Percentiles rank a stretch among this genome's conserved stretches.
These are phyloP conservation scores for Candida manassasensis DNA, from an alignment of 805 yeast genomes.

Conservation along the genomic window DNA sequence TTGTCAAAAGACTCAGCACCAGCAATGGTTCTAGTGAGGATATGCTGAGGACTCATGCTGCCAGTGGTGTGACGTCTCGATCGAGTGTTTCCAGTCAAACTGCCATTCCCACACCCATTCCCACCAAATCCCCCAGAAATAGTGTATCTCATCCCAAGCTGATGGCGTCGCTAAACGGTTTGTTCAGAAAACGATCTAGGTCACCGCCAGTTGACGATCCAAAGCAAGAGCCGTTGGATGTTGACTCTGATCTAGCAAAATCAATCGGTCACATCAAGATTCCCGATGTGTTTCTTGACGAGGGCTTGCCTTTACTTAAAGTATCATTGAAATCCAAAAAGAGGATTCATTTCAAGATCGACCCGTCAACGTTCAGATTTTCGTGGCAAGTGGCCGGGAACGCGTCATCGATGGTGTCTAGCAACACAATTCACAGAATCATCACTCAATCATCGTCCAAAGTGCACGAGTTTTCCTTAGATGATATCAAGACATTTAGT, in stretches of 20 bases:
- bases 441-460: constrained; percentile 27
- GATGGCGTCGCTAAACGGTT: background rate
- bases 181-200: constrained; percentile 5
- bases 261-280: constrained; percentile 19
- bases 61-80: background rate
- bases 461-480: constrained; percentile 40
- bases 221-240: constrained; percentile 9
- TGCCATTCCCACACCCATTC: constrained; percentile 1
- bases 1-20: constrained; percentile 11
- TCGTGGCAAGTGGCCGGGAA: constrained; percentile 43
- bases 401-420: constrained; percentile 14
- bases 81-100: too few relatives aligned
- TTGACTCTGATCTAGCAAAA: constrained; percentile 10
- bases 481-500: constrained; percentile 58
- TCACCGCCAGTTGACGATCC: constrained; percentile 5
- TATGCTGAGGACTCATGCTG: background rate
- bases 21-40: constrained; percentile 4
- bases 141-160: constrained; percentile 3
- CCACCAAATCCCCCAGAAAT: background rate
- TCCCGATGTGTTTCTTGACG: constrained; percentile 45
- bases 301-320: constrained; percentile 61
- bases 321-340: constrained; percentile 68
- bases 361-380: constrained; percentile 49
- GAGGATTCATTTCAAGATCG: constrained; percentile 52
- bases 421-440: constrained; percentile 4